Evolutionary conservation across 163 green algal genomes (phyloP), one percentile per base, ranked within the genome.

Genomic region (Scenedesmus sp.): DNA sequence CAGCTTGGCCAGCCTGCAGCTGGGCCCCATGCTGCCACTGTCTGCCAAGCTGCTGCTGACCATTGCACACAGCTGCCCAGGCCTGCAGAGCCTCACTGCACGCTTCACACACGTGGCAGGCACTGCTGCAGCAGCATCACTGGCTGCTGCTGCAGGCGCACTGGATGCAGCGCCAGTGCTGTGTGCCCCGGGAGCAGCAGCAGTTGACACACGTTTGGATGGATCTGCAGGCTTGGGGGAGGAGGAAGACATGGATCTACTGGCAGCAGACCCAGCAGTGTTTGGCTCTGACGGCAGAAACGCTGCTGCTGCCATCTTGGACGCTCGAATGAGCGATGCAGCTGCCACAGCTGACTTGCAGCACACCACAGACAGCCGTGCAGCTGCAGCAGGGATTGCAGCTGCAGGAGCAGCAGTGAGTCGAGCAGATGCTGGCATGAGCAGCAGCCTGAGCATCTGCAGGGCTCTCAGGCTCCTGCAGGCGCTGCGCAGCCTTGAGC

Each of bases 1-100:
- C 10, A 55, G 87, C 56, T 26, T 91, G 0, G 64, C 60, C 57
- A 62, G 55, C 34, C 59, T 91, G 20, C 13, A 10, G 4, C 76
- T 91, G 15, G 87, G 87, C 16, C 87, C 87, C 13, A 16, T 91
- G 74, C 70, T 91, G 57, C 87, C 87, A 0, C 57, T 91, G 46
- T 87, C 87, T 46, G 15, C 87, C 62, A 26, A 91, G 74, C 87
- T 91, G 76, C 57, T 91, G 8, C 20, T 46, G 20, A 82, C 76
- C 4, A 13, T 91, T 13, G 87, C 87, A 34, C 20, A 60, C 20
- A 91, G 87, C 87, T 86, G 74, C 57, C 74, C 87, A 0, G 13
- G 13, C 26, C 87, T 91, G 1, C 5, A 62, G 18, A 66, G 56
- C n/a, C 57, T 91, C 13, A 16, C n/a, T 56, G 87, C 87, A 0